phyloP scores from a whole-genome alignment of 768 basidiomycete species.

The Suillus subluteus region DNA sequence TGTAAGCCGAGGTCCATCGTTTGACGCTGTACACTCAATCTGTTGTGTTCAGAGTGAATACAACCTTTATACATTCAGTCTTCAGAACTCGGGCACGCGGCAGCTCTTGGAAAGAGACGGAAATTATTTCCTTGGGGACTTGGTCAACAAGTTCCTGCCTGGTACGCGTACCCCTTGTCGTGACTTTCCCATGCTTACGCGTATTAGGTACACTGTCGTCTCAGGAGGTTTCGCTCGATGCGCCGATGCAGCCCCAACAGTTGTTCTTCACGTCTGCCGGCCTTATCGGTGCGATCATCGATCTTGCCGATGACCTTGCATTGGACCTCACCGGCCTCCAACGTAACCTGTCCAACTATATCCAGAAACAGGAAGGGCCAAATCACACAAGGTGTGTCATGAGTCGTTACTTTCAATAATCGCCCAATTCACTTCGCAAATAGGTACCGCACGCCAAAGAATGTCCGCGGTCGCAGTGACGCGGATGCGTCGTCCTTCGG shows the following conservation, averaged over 20 bases:
- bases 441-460: constrained; percentile 76
- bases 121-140: constrained; percentile 73
- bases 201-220: constrained; percentile 57
- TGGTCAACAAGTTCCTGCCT: constrained; percentile 74
- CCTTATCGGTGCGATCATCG: constrained; percentile 72
- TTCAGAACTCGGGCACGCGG: constrained; percentile 47
- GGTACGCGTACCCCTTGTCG: constrained; percentile 43
- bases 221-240: constrained; percentile 44
- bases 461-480: constrained; percentile 57
- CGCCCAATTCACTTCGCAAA: background rate
- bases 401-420: constrained; percentile 1
- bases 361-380: constrained; percentile 55
- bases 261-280: constrained; percentile 81
- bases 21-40: constrained; percentile 14
- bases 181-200: constrained; percentile 9
- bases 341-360: constrained; percentile 66
- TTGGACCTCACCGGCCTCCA: constrained; percentile 71
- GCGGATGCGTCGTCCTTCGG: constrained; percentile 61
- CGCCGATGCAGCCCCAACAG: constrained; percentile 55
- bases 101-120: constrained; percentile 65
- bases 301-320: constrained; percentile 57
- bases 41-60: constrained; percentile 54
- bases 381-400: constrained; percentile 61
- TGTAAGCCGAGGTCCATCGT: constrained; percentile 46
- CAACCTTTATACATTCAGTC: constrained; percentile 67